Evolutionary conservation across 768 basidiomycete genomes (phyloP).

Genomic region (Pilatotrama ljubarskyi): DNA sequence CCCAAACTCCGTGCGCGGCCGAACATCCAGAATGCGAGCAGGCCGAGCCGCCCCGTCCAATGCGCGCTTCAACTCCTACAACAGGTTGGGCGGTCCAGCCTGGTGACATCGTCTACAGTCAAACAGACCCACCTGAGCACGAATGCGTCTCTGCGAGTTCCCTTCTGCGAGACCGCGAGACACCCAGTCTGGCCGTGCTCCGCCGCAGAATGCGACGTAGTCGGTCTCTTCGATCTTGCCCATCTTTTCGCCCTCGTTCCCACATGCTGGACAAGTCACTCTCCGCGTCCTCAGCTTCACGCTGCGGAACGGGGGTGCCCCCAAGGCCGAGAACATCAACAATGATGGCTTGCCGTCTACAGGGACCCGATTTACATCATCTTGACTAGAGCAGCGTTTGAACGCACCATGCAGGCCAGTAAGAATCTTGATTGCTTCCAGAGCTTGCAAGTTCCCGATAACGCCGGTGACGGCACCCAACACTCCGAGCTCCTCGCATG

Average conservation of each 20-base stretch:
- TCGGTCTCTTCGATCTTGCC: slow-evolving; percentile 59
- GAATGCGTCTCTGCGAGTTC: slow-evolving; percentile 20
- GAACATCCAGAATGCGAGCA: slow-evolving; percentile 68
- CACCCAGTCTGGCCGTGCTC: slow-evolving; percentile 66
- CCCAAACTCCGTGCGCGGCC: slow-evolving; percentile 76
- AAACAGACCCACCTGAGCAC: slow-evolving; percentile 34
- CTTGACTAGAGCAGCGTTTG: neutral
- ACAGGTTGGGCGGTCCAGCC: slow-evolving; percentile 2
- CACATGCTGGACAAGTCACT: slow-evolving; percentile 75
- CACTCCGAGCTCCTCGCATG: slow-evolving; percentile 88
- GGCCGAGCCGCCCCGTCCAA: slow-evolving; percentile 32
- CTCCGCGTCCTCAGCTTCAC: slow-evolving; percentile 79
- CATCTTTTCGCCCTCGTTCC: slow-evolving; percentile 43
- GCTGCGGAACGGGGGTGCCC: slow-evolving; percentile 70
- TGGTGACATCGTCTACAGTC: neutral
- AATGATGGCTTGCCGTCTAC: slow-evolving; percentile 64
- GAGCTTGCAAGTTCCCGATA: slow-evolving; percentile 86
- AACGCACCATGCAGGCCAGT: slow-evolving; percentile 62
- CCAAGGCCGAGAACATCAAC: slow-evolving; percentile 73
- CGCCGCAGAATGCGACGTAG: slow-evolving; percentile 88
- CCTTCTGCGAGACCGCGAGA: slow-evolving; percentile 45
- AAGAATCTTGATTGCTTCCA: slow-evolving; percentile 83
- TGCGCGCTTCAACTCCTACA: slow-evolving; percentile 50
- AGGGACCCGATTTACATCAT: neutral
- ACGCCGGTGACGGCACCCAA: slow-evolving; percentile 87